These are phyloP conservation scores for Pythium coloratum DNA, from an alignment of 352 stramenopile species.

Conservation along the genomic window DNA sequence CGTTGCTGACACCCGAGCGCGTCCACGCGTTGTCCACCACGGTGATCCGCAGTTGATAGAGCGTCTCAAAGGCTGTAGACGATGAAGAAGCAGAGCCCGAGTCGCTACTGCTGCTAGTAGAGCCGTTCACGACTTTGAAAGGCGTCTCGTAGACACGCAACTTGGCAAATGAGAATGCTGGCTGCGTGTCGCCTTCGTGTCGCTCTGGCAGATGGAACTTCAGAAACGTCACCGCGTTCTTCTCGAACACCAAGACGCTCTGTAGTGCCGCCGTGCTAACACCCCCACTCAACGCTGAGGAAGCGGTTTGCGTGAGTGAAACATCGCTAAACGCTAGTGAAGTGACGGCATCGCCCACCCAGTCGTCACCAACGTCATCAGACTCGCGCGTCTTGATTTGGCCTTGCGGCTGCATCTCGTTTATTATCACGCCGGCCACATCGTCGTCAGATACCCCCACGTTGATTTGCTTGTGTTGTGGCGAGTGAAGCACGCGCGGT, in stretches of 20 bases:
- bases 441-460: slow-evolving; percentile 57
- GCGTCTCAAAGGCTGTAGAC: slow-evolving; percentile 38
- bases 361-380: slow-evolving; percentile 35
- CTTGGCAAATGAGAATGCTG: slow-evolving; percentile 34
- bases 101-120: background rate
- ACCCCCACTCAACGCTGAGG: slow-evolving; percentile 1
- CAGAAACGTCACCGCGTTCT: slow-evolving; percentile 46
- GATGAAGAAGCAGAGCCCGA: background rate
- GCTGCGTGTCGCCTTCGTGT: slow-evolving; percentile 45
- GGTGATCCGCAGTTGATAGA: slow-evolving; percentile 48
- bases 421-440: slow-evolving; percentile 38
- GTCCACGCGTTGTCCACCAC: slow-evolving; percentile 55
- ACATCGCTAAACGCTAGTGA: slow-evolving; percentile 61
- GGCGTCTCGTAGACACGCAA: slow-evolving; percentile 58
- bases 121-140: slow-evolving; percentile 66
- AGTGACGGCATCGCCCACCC: slow-evolving; percentile 53
- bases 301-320: slow-evolving; percentile 23
- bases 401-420: slow-evolving; percentile 38
- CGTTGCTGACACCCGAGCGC: slow-evolving; percentile 27
- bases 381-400: slow-evolving; percentile 45
- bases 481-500: slow-evolving; percentile 49
- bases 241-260: slow-evolving; percentile 53
- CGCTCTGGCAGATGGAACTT: slow-evolving; percentile 68
- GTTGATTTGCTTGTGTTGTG: slow-evolving; percentile 47
- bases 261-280: slow-evolving; percentile 19